phyloP scores from a whole-genome alignment of 2,329 filamentous ascomycete genomes.

The Cladorrhinum sp. region DNA sequence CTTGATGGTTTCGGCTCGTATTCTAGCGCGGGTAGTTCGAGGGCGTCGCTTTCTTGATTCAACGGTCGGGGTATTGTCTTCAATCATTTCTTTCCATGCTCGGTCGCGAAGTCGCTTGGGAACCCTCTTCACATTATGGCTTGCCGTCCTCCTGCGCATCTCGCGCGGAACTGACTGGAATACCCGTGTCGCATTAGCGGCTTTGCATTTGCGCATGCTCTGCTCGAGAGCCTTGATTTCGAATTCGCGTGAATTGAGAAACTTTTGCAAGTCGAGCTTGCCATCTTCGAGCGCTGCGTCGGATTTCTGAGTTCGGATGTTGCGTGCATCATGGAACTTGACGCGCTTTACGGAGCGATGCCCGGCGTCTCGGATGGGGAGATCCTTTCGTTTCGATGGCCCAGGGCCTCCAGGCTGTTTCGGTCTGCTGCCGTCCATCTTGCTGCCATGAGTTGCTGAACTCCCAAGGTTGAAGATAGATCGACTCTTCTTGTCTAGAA shows the following conservation, averaged over 20 bases:
- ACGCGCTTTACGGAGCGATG: constrained; percentile 40
- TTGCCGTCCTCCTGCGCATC: constrained; percentile 82
- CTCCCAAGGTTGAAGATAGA: neutral
- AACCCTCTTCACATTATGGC: constrained; percentile 89
- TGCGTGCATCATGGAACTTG: constrained; percentile 46
- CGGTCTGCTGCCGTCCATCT: constrained; percentile 25
- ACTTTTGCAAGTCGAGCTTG: constrained; percentile 79
- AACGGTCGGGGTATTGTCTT: constrained; percentile 87
- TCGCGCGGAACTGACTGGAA: constrained; percentile 89
- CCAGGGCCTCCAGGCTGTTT: constrained; percentile 11
- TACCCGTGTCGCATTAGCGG: constrained; percentile 61
- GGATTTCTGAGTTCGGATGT: constrained; percentile 49
- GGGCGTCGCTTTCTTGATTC: constrained; percentile 62
- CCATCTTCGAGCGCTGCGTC: constrained; percentile 61
- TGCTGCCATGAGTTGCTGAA: constrained; percentile 8
- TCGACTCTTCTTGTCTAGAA: too few species aligned
- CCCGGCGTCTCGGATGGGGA: constrained; percentile 14
- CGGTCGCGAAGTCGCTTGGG: constrained; percentile 71
- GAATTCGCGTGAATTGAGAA: constrained; percentile 80
- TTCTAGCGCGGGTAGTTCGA: constrained; percentile 52
- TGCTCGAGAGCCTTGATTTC: constrained; percentile 84
- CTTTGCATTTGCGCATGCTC: constrained; percentile 74
- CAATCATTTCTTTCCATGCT: constrained; percentile 71
- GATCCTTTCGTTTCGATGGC: constrained; percentile 27
- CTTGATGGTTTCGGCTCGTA: constrained; percentile 74